A percentile compares a stretch with the other conserved stretches of the same genome.
Conservation (phyloP, 768 basidiomycete genomes). For the Pulveroboletus sp. region DNA sequence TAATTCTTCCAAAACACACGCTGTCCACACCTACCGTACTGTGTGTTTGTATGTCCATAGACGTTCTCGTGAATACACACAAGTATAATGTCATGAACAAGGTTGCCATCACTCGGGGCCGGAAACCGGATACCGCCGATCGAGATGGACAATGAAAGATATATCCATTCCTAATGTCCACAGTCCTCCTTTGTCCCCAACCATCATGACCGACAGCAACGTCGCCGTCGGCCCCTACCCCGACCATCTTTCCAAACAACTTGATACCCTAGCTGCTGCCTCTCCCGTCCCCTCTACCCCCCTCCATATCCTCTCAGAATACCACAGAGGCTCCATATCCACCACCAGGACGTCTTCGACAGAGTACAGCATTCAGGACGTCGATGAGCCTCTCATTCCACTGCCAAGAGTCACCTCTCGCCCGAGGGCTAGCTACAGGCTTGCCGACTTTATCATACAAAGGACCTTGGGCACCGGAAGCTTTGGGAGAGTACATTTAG, state of each 20-base stretch:
- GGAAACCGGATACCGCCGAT: conserved; percentile 20
- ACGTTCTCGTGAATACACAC: conserved; percentile 2
- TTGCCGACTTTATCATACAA: conserved; percentile 75
- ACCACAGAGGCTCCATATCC: conserved; percentile 64
- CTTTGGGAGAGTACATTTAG: conserved; percentile 93
- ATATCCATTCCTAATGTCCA: conserved; percentile 9
- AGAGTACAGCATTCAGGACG: conserved; percentile 42
- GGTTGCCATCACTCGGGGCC: conserved; percentile 7
- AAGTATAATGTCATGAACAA: conserved; percentile 17
- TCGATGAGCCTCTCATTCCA: conserved; percentile 31
- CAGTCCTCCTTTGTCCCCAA: conserved; percentile 4
- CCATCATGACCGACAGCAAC: conserved; percentile 18
- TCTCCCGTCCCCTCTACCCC: conserved; percentile 1
- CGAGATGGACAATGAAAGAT: conserved; percentile 15
- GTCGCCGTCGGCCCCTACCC: background rate
- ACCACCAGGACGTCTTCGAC: conserved; percentile 58
- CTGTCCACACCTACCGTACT: conserved; percentile 2
- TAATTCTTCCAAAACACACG: conserved; percentile 3
- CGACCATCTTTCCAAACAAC: conserved; percentile 2
- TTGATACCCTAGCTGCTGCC: background rate
- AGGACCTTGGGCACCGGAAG: conserved; percentile 90
- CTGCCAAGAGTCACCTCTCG: conserved; percentile 38
- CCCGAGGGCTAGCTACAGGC: conserved; percentile 63
- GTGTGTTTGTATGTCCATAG: conserved; percentile 8
- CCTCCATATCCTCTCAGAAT: conserved; percentile 37